Base-by-base conservation (phyloP, 73 alveolate genomes). In the Tetrahymena malaccensis region DNA sequence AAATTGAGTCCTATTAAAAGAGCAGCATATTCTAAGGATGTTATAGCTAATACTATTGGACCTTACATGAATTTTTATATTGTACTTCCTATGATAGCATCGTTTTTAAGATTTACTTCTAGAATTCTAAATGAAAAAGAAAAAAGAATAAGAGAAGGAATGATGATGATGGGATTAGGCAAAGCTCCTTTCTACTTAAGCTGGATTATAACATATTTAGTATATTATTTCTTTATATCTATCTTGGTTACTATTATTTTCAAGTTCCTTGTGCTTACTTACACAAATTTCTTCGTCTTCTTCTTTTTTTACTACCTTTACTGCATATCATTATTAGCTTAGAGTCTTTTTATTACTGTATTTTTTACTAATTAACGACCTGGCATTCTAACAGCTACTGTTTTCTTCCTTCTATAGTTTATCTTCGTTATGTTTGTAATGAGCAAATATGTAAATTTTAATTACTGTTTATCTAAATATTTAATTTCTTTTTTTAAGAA, bases 41-140 rank as follows among this genome's bases (percentile, higher is more conserved):
- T 3, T 19, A 70, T 70, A 70, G 89, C 89, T 22, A 2, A 15
- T n/a, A 27, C 34, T 70, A 22, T 70, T 70, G 89, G 89, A n/a
- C 3, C 43, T 7, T 27, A 22, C 17, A 17, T 70, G 17, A 70
- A 70, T 22, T 70, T 70, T 27, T 70, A 70, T 25, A 70, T 70
- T 19, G 89, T 97, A 94, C 95, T 97, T 85, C 97, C 98, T 10
- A 96, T 96, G 94, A 94, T 97, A 98, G 95, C 96, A 84, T 98
- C 99, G 16, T 98, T 98, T 93, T 96, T 97, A 21, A 94, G 97
- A 13, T 27, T 98, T 56, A 93, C 98, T 56, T 97, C 96, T 27
- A 99, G 98, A 57, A 93, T 98, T 35, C 93, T 96, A 0, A 85
- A 96, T 93, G 99, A 98, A 96, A 98, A 98, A 94, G 99, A 98